Evolutionary conservation across 2,329 filamentous ascomycete species (phyloP), one percentile per base, ranked within the genome.

Genomic region (Aspergillus eucalypticola): DNA sequence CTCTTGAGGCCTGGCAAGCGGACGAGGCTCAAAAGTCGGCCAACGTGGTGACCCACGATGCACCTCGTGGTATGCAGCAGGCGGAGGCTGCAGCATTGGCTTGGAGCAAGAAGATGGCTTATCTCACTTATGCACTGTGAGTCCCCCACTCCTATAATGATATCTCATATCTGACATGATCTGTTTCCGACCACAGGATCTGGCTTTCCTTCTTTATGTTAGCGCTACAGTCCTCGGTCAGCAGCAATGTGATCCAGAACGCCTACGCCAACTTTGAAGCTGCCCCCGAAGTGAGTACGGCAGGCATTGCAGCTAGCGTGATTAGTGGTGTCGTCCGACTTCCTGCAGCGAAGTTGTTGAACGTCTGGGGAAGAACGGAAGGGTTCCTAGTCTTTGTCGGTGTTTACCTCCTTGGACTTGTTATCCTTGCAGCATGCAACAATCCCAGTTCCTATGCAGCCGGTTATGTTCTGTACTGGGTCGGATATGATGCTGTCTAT

Each of bases 361-460:
- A 89, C 71, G 75, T 87, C 21, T 89, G 83, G 81, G 87, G 86
- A 38, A 84, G 87, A 48, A 79, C 84, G 0, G 81, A 87, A 67
- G 86, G 83, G n/a, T 80, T 86, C 59, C 62, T 81, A 2, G 56
- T 86, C 44, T 83, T 83, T 63, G 70, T 84, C 0, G 61, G 73
- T 1, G 67, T 83, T 56, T 81, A 80, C 69, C 75, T 81, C 0
- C 53, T 82, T 0, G 81, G 82, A 11, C 77, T 88, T 54, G 78
- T 87, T 61, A 81, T 90, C 73, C 85, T 88, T 69, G 87, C 88
- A 1, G 78, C 79, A 1, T 88, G 86, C 71, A 78, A 81, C 4
- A 84, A 84, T 56, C 82, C 89, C 8, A 76, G 84, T 67, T 84
- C 82, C 1, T 90, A 87, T 68, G 84, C 86, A 13, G 86, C 87